phyloP scores from a whole-genome alignment of 371 early-diverging fungal species.

The Neoconidiobolus thromboides region DNA sequence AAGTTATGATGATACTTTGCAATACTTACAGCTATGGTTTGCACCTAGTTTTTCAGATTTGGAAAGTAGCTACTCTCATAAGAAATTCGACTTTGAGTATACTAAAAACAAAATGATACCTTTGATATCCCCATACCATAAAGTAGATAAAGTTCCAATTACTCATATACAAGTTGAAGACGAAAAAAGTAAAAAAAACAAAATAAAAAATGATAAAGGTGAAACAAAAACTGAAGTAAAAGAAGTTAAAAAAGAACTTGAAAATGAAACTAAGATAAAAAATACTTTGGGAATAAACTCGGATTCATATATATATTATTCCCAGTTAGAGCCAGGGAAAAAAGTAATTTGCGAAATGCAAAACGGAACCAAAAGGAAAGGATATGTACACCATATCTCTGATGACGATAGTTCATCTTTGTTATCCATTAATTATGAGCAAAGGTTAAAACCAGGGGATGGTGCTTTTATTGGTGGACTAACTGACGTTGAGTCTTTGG shows the following conservation, averaged over 20 bases:
- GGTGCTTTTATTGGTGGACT: not conserved
- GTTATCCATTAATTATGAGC: not conserved
- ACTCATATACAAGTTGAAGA: not conserved
- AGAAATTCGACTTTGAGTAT: not conserved
- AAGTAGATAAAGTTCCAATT: not conserved
- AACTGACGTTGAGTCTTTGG: not conserved
- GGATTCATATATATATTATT: slow-evolving; percentile 1
- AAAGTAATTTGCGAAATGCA: not conserved
- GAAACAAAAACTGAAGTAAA: not conserved
- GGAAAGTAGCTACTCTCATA: not conserved
- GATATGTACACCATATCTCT: not conserved
- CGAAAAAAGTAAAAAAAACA: not conserved
- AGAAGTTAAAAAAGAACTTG: not conserved
- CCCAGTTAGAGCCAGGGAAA: not conserved
- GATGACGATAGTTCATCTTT: not conserved
- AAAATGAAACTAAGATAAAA: not conserved
- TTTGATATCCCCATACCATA: not conserved
- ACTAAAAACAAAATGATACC: not conserved
- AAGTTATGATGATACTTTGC: not conserved
- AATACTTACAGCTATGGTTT: slow-evolving; percentile 4
- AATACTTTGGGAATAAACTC: not conserved
- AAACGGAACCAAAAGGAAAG: not conserved
- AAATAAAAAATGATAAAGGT: not conserved
- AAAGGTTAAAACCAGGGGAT: not conserved
- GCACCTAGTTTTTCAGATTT: not conserved